Evolutionary conservation across 192 early-diverging fungal species (phyloP), one percentile per base, ranked within the genome.

Genomic region (Linnemannia schmuckeri): DNA sequence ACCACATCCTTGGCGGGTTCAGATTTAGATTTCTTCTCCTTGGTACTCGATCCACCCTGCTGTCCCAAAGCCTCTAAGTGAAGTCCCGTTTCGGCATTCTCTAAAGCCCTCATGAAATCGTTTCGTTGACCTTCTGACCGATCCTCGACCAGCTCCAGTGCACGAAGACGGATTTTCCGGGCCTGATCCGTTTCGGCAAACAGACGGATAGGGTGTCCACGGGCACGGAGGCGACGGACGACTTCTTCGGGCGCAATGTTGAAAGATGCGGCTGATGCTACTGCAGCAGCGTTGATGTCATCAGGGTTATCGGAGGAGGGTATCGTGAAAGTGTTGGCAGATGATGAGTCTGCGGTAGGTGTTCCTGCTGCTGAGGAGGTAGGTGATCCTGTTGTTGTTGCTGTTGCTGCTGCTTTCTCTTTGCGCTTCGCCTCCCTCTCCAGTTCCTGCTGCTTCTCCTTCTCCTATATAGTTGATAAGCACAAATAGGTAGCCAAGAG

Each of bases 131-230:
- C 97, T 72, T 94, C 93, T 46, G 91, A 88, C 35, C 93, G 91
- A 79, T 98, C 96, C 79, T 99, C 97, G 10, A 92, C 92, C 17
- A 96, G 80, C 85, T 98, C 97, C 54, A 99, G 78, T 24, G 90
- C 88, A 77, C 96, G 94, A 52, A 99, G 90, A 69, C 98, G 95
- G 69, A 90, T 88, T 54, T 95, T 93, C 30, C 98, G 95, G 81
- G 95, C 90, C 41, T 88, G 83, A 84, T 97, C 93, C 15, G 95
- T 94, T 84, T 99, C 98, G 57, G 95, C 98, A 87, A 99, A 99
- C 52, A 99, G 88, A 15, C 95, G 92, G 80, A 98, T 97, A 46
- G 98, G 98, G 79, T 98, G 93, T 68, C 95, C 95, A 69, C 94
- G 94, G 13, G 96, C 94, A 13, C 98, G 91, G 52, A 99, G 89